Conservation (phyloP, 2,329 filamentous ascomycete species). For the Aspergillus sp. region DNA sequence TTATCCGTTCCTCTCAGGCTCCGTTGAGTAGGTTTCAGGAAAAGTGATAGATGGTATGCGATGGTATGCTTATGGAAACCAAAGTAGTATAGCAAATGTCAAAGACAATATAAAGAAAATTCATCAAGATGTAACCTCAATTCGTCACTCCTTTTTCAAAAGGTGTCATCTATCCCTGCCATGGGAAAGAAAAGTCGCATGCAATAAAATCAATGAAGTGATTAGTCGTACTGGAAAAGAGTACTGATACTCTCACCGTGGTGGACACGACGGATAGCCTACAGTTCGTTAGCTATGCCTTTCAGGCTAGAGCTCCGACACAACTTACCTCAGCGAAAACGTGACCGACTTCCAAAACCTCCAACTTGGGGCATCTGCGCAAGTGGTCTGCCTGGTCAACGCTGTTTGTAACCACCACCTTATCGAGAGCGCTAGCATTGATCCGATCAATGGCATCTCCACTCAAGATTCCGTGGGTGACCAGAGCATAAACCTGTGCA, state of each 20-base stretch:
- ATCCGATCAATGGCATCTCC: slow-evolving; percentile 93
- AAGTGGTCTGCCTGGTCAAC: slow-evolving; percentile 85
- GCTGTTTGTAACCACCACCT: slow-evolving; percentile 92
- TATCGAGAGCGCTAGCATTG: slow-evolving; percentile 89
- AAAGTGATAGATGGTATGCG: slow-evolving; percentile 18
- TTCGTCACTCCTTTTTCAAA: slow-evolving; percentile 24
- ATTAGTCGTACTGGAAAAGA: slow-evolving; percentile 79
- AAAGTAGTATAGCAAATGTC: slow-evolving; percentile 26
- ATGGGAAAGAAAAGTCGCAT: slow-evolving; percentile 9
- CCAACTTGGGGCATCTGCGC: slow-evolving; percentile 78
- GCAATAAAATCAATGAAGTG: slow-evolving; percentile 7
- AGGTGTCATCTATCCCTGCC: slow-evolving; percentile 17
- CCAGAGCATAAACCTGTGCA: slow-evolving; percentile 83
- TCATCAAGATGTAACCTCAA: slow-evolving; percentile 18
- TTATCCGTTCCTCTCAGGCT: slow-evolving; percentile 6
- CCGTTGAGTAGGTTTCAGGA: slow-evolving; percentile 19
- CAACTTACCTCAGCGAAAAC: slow-evolving; percentile 82
- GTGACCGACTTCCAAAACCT: slow-evolving; percentile 83
- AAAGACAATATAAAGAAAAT: slow-evolving; percentile 13
- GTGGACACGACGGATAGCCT: slow-evolving; percentile 90
- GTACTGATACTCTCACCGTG: slow-evolving; percentile 98
- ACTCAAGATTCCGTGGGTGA: slow-evolving; percentile 93
- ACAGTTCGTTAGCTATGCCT: slow-evolving; percentile 30
- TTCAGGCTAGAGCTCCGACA: slow-evolving; percentile 1
- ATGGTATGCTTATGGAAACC: slow-evolving; percentile 24